Conservation (phyloP, 176 grass and related monocot genomes). For the Echinochloa phyllopogon region DNA sequence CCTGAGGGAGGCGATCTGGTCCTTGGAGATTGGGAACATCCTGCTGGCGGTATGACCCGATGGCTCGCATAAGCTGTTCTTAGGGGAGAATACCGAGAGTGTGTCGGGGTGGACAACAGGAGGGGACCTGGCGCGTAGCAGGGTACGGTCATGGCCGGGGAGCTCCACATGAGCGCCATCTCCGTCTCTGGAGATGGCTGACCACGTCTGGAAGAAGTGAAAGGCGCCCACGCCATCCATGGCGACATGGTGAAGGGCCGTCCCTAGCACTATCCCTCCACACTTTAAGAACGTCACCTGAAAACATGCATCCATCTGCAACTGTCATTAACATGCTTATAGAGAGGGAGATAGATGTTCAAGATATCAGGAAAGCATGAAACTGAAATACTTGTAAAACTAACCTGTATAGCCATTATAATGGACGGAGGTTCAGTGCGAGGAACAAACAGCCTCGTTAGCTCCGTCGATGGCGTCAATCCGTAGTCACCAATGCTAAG, state of each 20-base stretch:
- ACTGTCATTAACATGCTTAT: too few relatives aligned
- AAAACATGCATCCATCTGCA: background rate
- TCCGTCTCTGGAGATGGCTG: constrained; percentile 15
- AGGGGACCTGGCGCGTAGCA: constrained; percentile 25
- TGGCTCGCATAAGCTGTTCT: background rate
- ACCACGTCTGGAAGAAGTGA: background rate
- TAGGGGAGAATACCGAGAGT: background rate
- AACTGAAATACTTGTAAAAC: background rate
- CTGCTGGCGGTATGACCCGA: background rate
- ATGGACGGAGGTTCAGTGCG: background rate
- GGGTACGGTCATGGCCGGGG: constrained; percentile 40
- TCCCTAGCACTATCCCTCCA: background rate
- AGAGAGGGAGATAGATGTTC: too few relatives aligned
- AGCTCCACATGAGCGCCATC: background rate
- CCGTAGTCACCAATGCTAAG: background rate
- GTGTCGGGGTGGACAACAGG: background rate
- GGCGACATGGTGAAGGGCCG: background rate
- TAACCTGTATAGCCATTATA: background rate
- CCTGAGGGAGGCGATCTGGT: constrained; percentile 28
- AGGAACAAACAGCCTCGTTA: background rate
- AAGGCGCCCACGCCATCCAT: background rate
- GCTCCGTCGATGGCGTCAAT: background rate
- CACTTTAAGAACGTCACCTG: background rate
- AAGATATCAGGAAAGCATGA: too few relatives aligned
- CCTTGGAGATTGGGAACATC: constrained; percentile 26